phyloP scores from a whole-genome alignment of 78 protist species.

The Ministeria vibrans region DNA sequence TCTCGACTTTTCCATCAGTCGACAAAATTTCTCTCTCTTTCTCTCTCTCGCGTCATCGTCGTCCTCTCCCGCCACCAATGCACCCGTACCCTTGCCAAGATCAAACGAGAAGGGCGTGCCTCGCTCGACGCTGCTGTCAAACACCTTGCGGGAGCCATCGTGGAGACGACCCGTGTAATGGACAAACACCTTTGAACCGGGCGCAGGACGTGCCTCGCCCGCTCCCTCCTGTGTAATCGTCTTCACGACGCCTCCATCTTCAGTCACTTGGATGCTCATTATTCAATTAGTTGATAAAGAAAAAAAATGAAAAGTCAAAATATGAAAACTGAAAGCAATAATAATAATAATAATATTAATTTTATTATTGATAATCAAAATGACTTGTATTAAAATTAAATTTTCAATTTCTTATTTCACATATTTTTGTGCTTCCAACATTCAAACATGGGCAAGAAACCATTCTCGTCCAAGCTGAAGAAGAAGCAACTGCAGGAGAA shows the following conservation, averaged over 20 bases:
- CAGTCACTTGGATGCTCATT: too few relatives aligned
- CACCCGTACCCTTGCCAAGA: neutral
- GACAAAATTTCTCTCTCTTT: too few relatives aligned
- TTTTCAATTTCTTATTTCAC: neutral
- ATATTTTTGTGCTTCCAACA: too few relatives aligned
- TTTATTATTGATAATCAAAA: too few relatives aligned
- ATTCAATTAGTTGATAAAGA: too few relatives aligned
- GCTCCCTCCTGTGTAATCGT: too few relatives aligned
- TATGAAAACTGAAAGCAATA: too few relatives aligned
- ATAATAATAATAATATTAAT: too few relatives aligned
- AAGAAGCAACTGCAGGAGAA: neutral
- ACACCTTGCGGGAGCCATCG: slow-evolving; percentile 66
- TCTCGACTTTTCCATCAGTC: neutral
- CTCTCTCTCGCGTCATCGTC: too few relatives aligned
- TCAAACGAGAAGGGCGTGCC: slow-evolving; percentile 41
- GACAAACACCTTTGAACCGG: slow-evolving; percentile 13
- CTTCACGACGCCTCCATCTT: too few relatives aligned
- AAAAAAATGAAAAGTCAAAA: too few relatives aligned
- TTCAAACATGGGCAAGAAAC: neutral
- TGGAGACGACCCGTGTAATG: slow-evolving; percentile 63
- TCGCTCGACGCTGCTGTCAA: slow-evolving; percentile 63
- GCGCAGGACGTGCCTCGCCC: neutral
- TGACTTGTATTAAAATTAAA: neutral
- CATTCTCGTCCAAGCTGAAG: neutral
- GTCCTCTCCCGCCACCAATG: too few relatives aligned